Conservation (phyloP, 495 filamentous ascomycete species). For the Neurospora sublineolata region DNA sequence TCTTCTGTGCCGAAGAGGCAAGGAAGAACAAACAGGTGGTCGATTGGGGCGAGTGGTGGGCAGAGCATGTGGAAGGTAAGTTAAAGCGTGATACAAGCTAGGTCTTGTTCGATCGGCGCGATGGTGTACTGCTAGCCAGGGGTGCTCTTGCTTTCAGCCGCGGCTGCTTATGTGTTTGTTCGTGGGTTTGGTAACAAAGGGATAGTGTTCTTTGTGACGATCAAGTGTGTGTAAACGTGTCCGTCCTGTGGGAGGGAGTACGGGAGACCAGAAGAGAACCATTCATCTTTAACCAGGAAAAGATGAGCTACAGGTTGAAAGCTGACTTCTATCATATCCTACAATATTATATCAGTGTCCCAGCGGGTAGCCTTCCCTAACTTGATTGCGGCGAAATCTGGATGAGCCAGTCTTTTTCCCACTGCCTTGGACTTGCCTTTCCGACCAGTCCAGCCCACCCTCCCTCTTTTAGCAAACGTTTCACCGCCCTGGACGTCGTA, state of each 20-base stretch:
- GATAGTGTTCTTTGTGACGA: not conserved
- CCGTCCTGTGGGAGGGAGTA: not conserved
- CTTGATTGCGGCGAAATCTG: not conserved
- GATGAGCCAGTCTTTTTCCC: not conserved
- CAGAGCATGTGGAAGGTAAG: slow-evolving; percentile 32
- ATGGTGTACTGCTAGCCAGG: not conserved
- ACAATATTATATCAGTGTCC: not conserved
- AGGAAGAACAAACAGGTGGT: slow-evolving; percentile 56
- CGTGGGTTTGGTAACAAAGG: not conserved
- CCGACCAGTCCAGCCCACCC: not conserved
- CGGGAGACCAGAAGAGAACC: not conserved
- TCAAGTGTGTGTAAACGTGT: not conserved
- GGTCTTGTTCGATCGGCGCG: not conserved
- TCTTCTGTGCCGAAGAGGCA: slow-evolving; percentile 90
- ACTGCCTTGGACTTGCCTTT: not conserved
- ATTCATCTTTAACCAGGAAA: not conserved
- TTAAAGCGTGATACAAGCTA: slow-evolving; percentile 3
- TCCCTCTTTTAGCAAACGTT: not conserved
- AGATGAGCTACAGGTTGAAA: not conserved
- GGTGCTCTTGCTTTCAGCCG: not conserved
- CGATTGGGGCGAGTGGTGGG: slow-evolving; percentile 74
- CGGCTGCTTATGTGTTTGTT: not conserved
- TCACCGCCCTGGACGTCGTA: not conserved
- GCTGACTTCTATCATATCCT: not conserved
- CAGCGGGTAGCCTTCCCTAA: not conserved